Percentiles rank a stretch among this genome's conserved stretches.
These are phyloP conservation scores for Phoma sp. DNA, from an alignment of 2,329 filamentous ascomycete genomes.

Conservation along the genomic window DNA sequence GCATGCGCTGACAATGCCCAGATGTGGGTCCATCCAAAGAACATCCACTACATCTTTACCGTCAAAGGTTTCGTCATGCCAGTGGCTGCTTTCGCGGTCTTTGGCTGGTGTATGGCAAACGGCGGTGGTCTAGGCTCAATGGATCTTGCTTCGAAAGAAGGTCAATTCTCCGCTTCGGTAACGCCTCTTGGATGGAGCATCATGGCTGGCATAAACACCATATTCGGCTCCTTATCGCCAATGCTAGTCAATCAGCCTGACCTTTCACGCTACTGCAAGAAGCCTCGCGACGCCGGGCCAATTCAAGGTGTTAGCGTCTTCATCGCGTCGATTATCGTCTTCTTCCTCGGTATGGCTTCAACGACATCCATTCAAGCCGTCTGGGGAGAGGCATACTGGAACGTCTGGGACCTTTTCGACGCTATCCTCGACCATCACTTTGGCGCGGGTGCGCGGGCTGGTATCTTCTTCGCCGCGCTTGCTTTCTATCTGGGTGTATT, in stretches of 20 bases:
- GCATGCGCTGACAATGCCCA: not conserved
- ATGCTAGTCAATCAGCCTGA: slow-evolving; percentile 53
- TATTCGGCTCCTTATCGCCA: slow-evolving; percentile 50
- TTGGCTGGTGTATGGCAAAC: slow-evolving; percentile 46
- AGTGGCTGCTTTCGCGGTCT: slow-evolving; percentile 42
- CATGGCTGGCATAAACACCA: slow-evolving; percentile 52
- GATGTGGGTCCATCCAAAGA: slow-evolving; percentile 43
- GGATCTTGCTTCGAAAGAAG: slow-evolving; percentile 18
- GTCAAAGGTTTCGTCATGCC: slow-evolving; percentile 42
- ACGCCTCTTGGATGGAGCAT: slow-evolving; percentile 45
- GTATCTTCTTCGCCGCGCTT: slow-evolving; percentile 49
- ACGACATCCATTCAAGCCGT: slow-evolving; percentile 45
- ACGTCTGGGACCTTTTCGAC: slow-evolving; percentile 54
- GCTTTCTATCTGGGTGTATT: slow-evolving; percentile 50
- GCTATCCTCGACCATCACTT: slow-evolving; percentile 51
- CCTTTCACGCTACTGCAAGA: slow-evolving; percentile 49
- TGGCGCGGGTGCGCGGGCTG: slow-evolving; percentile 46
- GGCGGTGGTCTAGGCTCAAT: slow-evolving; percentile 36
- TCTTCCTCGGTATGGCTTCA: slow-evolving; percentile 50
- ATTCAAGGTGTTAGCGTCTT: slow-evolving; percentile 48
- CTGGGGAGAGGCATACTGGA: slow-evolving; percentile 52
- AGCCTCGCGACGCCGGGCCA: slow-evolving; percentile 34
- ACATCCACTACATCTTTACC: slow-evolving; percentile 35
- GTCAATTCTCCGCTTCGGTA: slow-evolving; percentile 12
- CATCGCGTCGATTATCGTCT: slow-evolving; percentile 48